These are phyloP conservation scores for Nicotiana rustica DNA, from an alignment of 305 asterid genomes.

Conservation along the genomic window DNA sequence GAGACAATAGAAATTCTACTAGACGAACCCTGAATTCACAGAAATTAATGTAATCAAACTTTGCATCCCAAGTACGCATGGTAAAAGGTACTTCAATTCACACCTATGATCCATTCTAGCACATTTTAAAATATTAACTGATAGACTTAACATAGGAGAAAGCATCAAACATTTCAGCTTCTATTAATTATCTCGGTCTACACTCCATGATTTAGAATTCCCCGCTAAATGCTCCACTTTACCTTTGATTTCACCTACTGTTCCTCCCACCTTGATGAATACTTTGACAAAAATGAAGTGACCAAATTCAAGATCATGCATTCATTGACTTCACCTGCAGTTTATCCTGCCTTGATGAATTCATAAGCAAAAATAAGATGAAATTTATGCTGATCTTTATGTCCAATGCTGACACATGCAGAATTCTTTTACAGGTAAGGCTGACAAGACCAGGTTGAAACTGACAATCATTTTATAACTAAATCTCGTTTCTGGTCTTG, in stretches of 20 bases:
- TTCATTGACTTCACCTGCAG: background rate
- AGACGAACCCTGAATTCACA: background rate
- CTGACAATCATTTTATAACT: background rate
- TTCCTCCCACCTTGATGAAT: conserved; percentile 13
- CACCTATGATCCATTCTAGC: conserved; percentile 4
- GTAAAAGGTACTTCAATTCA: background rate
- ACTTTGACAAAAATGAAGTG: conserved; percentile 17
- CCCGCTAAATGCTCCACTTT: background rate
- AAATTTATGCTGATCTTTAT: conserved; percentile 18
- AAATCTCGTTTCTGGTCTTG: background rate
- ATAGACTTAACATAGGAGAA: background rate
- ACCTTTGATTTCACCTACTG: conserved; percentile 18
- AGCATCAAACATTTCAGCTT: background rate
- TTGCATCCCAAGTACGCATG: background rate
- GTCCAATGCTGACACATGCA: conserved; percentile 15
- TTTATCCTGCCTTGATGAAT: conserved; percentile 27
- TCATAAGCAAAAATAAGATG: conserved; percentile 21
- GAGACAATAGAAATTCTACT: background rate
- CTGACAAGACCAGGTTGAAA: background rate
- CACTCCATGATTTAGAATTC: background rate
- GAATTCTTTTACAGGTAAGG: background rate
- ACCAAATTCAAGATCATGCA: conserved; percentile 20
- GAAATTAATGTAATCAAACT: background rate
- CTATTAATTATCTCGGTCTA: background rate
- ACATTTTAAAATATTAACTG: background rate